phyloP scores from a whole-genome alignment of 2,329 filamentous ascomycete genomes.

The Aspergillus aculeatinus region DNA sequence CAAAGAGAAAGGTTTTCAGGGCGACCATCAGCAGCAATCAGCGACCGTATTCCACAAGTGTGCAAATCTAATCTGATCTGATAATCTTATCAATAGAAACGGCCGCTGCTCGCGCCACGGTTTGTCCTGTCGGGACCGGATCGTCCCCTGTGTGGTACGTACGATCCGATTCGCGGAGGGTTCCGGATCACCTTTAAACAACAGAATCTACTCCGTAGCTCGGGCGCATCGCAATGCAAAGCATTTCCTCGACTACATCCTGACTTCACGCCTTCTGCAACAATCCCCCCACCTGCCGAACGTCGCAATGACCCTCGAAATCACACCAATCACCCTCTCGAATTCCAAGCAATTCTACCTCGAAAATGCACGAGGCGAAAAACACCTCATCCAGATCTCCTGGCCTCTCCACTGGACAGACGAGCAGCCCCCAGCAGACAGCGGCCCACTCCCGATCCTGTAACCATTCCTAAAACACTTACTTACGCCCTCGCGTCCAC shows the following conservation, averaged over 20 bases:
- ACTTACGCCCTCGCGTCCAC: no score
- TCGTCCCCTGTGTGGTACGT: neutral
- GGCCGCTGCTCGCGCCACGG: neutral
- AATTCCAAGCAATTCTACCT: constrained; percentile 23
- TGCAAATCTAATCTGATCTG: neutral
- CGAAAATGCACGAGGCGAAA: constrained; percentile 13
- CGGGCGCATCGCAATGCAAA: no score
- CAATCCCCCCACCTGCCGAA: no score
- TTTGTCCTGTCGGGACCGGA: neutral
- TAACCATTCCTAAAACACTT: neutral
- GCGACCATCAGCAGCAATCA: neutral
- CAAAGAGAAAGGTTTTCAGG: no score
- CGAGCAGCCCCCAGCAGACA: neutral
- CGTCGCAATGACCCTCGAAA: neutral
- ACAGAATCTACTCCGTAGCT: neutral
- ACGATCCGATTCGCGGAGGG: neutral
- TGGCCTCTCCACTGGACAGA: constrained; percentile 21
- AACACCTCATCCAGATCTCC: constrained; percentile 23
- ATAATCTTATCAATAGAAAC: neutral
- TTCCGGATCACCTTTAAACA: neutral
- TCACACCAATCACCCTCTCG: neutral
- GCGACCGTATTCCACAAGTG: neutral
- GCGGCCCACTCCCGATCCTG: constrained; percentile 2
- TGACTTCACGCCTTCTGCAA: no score
- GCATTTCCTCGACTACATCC: no score